A percentile compares a stretch with the other conserved stretches of the same genome.
Conservation (phyloP, 495 filamentous ascomycete species). For the Penicillium herquei region DNA sequence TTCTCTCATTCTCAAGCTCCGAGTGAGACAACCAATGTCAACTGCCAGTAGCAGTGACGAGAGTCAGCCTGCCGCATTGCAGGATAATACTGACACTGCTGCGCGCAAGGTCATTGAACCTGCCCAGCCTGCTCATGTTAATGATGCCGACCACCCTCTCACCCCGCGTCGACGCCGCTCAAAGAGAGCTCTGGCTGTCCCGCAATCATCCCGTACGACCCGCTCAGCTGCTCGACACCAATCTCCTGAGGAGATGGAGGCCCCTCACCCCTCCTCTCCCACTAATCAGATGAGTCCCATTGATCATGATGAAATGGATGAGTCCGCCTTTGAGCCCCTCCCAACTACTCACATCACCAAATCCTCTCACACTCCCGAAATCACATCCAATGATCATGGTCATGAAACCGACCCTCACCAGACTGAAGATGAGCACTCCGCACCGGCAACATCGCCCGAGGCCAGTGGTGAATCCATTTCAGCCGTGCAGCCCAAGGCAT, state of each 20-base stretch:
- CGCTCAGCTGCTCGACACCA: slow-evolving; percentile 34
- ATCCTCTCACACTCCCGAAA: slow-evolving; percentile 6
- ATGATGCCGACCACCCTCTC: no score
- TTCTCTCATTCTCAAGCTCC: slow-evolving; percentile 22
- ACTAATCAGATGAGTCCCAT: slow-evolving; percentile 13
- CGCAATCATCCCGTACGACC: slow-evolving; percentile 40
- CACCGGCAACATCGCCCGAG: neutral
- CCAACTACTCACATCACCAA: slow-evolving; percentile 9
- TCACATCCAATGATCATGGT: neutral
- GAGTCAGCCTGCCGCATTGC: no score
- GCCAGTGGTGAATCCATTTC: neutral
- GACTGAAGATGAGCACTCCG: slow-evolving; percentile 3
- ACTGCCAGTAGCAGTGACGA: no score
- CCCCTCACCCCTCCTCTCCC: slow-evolving; percentile 1
- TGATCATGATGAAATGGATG: neutral
- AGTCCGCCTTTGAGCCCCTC: neutral
- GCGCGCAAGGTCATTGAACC: no score
- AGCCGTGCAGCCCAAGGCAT: neutral
- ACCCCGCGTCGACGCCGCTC: slow-evolving; percentile 7
- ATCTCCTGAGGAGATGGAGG: slow-evolving; percentile 15
- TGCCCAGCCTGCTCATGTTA: no score
- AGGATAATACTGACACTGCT: no score
- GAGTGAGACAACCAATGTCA: neutral
- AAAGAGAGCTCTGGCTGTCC: slow-evolving; percentile 23
- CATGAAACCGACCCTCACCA: slow-evolving; percentile 1